Evolutionary conservation across 1,284 basidiomycete genomes (phyloP).

Genomic region (Coriolopsis trogii): DNA sequence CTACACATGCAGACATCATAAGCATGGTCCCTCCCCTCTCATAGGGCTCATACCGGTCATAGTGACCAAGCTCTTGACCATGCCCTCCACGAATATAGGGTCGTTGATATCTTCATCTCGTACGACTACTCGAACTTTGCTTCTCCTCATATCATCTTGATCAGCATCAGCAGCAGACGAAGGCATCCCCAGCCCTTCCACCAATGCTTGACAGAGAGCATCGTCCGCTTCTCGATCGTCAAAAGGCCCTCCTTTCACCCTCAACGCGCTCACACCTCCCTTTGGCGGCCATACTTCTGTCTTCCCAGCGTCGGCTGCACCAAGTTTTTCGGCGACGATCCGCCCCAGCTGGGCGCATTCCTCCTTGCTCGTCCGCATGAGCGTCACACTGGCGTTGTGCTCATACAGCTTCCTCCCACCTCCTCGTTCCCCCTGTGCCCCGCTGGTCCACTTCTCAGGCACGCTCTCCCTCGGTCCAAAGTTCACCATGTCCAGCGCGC

Average conservation of each 20-base stretch:
- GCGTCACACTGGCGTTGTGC: constrained; percentile 26
- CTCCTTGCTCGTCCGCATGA: constrained; percentile 26
- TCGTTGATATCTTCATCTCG: constrained; percentile 24
- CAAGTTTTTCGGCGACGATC: constrained; percentile 22
- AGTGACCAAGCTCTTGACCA: constrained; percentile 18
- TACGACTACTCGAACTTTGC: constrained; percentile 16
- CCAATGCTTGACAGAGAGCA: constrained; percentile 17
- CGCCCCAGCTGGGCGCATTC: constrained; percentile 23
- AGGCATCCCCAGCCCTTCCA: constrained; percentile 11
- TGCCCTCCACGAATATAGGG: constrained; percentile 19
- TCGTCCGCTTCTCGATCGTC: constrained; percentile 23
- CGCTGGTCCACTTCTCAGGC: constrained; percentile 16
- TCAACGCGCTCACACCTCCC: constrained; percentile 23
- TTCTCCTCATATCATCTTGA: constrained; percentile 1
- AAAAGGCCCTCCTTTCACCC: constrained; percentile 18
- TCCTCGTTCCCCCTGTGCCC: neutral
- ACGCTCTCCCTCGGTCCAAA: constrained; percentile 26
- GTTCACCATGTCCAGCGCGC: constrained; percentile 29
- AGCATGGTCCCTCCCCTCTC: neutral
- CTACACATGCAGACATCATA: neutral
- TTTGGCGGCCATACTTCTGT: constrained; percentile 26
- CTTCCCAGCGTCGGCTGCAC: constrained; percentile 8
- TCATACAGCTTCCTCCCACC: constrained; percentile 15
- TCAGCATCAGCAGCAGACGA: too few relatives aligned
- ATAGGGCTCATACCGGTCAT: constrained; percentile 25